Evolutionary conservation across 331 rosid species (phyloP).

Genomic region (Quercus lobata): DNA sequence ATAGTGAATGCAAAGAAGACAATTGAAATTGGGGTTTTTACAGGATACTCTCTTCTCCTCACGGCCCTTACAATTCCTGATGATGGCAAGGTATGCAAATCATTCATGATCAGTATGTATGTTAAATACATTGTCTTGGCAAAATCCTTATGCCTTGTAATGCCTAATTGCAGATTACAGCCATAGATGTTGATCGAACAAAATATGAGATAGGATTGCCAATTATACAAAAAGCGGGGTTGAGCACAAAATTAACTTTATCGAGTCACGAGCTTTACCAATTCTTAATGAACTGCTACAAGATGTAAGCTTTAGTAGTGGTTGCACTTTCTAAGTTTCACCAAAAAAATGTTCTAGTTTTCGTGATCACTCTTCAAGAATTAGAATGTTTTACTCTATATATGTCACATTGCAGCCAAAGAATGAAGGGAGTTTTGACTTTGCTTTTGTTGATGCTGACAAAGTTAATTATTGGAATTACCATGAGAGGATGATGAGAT

Average conservation of each 20-base stretch:
- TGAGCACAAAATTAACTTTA: neutral
- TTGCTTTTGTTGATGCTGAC: slow-evolving; percentile 30
- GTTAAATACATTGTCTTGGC: neutral
- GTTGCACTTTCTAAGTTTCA: neutral
- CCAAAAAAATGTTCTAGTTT: neutral
- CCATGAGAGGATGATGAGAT: slow-evolving; percentile 56
- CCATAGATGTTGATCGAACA: slow-evolving; percentile 1
- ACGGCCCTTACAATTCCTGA: slow-evolving; percentile 56
- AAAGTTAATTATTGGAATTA: slow-evolving; percentile 48
- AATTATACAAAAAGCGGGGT: neutral
- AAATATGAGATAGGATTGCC: neutral
- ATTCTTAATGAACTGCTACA: slow-evolving; percentile 33
- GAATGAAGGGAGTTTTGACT: slow-evolving; percentile 40
- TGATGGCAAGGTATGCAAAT: slow-evolving; percentile 53
- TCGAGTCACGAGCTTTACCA: slow-evolving; percentile 1
- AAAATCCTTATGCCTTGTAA: no score
- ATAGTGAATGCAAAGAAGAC: slow-evolving; percentile 40
- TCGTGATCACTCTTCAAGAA: neutral
- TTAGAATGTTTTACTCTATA: no score
- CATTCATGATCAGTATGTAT: neutral
- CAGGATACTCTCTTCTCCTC: slow-evolving; percentile 72
- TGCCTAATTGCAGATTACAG: slow-evolving; percentile 30
- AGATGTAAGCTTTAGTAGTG: slow-evolving; percentile 22
- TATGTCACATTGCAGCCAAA: slow-evolving; percentile 19
- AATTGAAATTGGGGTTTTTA: slow-evolving; percentile 52